phyloP scores from a whole-genome alignment of 1,284 basidiomycete genomes.

The Malassezia caprae region DNA sequence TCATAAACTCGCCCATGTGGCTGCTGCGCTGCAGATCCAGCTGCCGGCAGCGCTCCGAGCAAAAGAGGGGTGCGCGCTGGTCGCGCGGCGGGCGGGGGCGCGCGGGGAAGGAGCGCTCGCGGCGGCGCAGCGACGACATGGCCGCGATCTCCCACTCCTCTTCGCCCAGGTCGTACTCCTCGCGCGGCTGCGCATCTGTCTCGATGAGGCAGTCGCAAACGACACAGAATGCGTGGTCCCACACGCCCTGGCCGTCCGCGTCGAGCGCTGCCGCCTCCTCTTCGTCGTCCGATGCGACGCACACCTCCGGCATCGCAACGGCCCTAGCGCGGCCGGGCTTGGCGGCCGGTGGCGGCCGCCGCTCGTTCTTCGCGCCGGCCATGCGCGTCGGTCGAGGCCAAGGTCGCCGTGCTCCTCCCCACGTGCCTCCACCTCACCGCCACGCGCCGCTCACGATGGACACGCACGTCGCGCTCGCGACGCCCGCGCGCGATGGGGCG shows the following conservation, averaged over 20 bases:
- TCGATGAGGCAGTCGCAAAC: constrained; percentile 18
- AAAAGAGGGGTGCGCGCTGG: constrained; percentile 6
- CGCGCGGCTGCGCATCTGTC: not conserved
- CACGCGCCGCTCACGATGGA: not conserved
- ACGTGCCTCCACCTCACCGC: not conserved
- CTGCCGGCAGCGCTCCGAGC: constrained; percentile 9
- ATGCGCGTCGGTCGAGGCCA: not conserved
- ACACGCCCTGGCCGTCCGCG: constrained; percentile 16
- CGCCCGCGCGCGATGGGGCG: not conserved
- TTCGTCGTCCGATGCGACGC: constrained; percentile 2
- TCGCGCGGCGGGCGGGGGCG: not conserved
- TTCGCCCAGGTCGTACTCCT: not conserved
- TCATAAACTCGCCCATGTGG: constrained; percentile 10
- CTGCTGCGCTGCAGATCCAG: constrained; percentile 3
- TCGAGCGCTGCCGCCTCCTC: constrained; percentile 2
- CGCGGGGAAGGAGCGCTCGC: not conserved
- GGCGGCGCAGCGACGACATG: constrained; percentile 6
- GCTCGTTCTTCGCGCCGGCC: not conserved
- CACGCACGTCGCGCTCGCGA: constrained; percentile 8
- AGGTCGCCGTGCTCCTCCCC: no score
- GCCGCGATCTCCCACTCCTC: constrained; percentile 14
- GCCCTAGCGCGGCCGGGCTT: not conserved
- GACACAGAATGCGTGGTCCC: constrained; percentile 15
- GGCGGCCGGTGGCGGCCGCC: not conserved
- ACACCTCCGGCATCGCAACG: not conserved